Evolutionary conservation across 1,139 yeast species (phyloP), one percentile per base, ranked within the genome.

Genomic region (Blastobotrys petasosporus): DNA sequence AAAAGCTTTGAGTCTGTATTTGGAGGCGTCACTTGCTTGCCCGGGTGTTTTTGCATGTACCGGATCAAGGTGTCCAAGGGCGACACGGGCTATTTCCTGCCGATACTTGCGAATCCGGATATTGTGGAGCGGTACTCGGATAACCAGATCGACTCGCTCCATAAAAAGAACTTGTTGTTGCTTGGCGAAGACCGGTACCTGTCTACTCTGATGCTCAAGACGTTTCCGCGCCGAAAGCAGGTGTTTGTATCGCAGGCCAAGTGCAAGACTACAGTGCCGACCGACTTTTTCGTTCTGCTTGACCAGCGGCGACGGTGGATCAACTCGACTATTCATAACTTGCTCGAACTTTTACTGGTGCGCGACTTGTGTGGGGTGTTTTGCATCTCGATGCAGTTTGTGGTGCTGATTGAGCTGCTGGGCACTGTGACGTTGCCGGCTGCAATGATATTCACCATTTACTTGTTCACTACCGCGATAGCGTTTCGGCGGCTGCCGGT

Each of bases 251-350:
- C 97, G 1, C 90, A 88, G 65, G 98, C 97, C 11, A 95, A 87
- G 10, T 92, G 97, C 71, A 88, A 88, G 64, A 92, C 98, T 1
- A 69, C 88, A 54, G 97, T 85, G 15, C 98, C 98, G 0, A 87
- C 84, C 54, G 74, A 75, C 48, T 88, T 92, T 64, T 74, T 68
- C 52, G 95, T 90, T 37, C 71, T 92, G 57, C 71, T 92, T 46
- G 90, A 97, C 1, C 98, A 92, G 65, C 82, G 98, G 64, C 86
- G 98, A 68, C 85, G 98, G 64, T 92, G 98, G 98, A 92, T 92
- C 59, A 92, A 92, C 66, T 88, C 97, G 2, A 92, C 98, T 0
- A 94, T 92, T 41, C 98, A 92, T 66, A 92, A 92, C 61, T 76
- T 92, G 63, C 78, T 92, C 82, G 98, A 92, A 66, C 76, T 92